Evolutionary conservation across 306 rosid genomes (phyloP).

Genomic region (Ammopiptanthus mongolicus): DNA sequence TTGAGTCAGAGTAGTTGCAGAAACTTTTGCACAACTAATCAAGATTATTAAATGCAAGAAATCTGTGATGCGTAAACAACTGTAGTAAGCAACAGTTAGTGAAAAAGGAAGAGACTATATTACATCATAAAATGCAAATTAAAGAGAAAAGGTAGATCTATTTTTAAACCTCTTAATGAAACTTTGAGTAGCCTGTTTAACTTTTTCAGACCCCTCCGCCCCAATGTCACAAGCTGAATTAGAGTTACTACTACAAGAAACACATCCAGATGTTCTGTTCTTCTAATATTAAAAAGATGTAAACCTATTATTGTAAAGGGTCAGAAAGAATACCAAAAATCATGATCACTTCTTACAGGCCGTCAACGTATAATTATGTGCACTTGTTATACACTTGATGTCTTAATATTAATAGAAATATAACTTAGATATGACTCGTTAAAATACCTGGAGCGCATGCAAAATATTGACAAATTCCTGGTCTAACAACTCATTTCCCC

Average conservation of each 20-base stretch:
- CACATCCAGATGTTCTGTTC: background rate
- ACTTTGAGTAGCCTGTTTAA: background rate
- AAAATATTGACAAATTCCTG: conserved; percentile 60
- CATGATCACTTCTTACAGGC: background rate
- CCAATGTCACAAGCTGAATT: background rate
- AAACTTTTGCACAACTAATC: conserved; percentile 4
- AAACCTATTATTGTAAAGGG: background rate
- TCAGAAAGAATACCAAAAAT: background rate
- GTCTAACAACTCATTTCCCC: conserved; percentile 53
- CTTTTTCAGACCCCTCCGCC: background rate
- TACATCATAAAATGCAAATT: background rate
- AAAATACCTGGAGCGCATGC: conserved; percentile 91
- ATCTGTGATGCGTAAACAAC: background rate
- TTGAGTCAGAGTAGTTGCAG: background rate
- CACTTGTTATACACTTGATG: background rate
- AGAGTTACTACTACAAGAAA: background rate
- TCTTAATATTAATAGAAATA: background rate
- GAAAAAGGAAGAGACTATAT: background rate
- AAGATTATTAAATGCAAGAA: background rate
- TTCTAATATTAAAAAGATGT: too few relatives aligned
- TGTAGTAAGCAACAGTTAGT: background rate
- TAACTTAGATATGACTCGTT: background rate
- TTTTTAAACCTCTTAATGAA: background rate
- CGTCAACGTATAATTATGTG: background rate
- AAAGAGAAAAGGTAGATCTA: background rate